phyloP scores from a whole-genome alignment of 2,329 filamentous ascomycete genomes.

The Microsporum audouinii region DNA sequence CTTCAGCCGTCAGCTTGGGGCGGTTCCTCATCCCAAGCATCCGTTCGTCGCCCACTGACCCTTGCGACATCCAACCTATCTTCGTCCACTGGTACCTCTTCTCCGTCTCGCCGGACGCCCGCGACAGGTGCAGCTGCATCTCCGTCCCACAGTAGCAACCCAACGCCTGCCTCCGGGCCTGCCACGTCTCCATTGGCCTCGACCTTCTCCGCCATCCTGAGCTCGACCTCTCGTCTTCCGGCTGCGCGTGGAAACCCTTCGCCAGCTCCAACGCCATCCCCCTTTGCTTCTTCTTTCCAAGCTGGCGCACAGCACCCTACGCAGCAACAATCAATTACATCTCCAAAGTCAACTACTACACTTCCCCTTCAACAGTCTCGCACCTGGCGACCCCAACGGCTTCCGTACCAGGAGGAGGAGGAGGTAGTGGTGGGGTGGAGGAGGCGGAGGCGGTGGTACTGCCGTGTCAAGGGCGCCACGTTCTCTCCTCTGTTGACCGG shows the following conservation, averaged over 20 bases:
- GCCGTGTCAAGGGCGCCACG: conserved; percentile 46
- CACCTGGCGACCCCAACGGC: conserved; percentile 47
- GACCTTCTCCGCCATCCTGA: conserved; percentile 43
- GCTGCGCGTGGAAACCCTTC: conserved; percentile 43
- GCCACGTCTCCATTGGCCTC: conserved; percentile 42
- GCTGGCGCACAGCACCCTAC: conserved; percentile 43
- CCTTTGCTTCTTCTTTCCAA: conserved; percentile 40
- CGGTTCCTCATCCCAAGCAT: conserved; percentile 43
- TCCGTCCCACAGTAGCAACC: conserved; percentile 40
- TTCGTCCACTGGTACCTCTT: conserved; percentile 30
- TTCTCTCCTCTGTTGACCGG: conserved; percentile 50
- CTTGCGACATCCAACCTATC: conserved; percentile 44
- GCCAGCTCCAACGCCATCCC: conserved; percentile 43
- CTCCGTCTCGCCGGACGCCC: conserved; percentile 34
- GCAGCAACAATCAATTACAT: conserved; percentile 43
- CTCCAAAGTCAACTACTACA: conserved; percentile 42
- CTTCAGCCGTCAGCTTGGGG: conserved; percentile 47
- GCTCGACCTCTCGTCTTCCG: conserved; percentile 39
- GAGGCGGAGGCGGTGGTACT: conserved; percentile 43
- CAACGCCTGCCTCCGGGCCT: conserved; percentile 36
- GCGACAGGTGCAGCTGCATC: not conserved
- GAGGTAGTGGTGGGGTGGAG: conserved; percentile 42
- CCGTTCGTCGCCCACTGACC: conserved; percentile 44
- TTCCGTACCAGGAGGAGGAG: conserved; percentile 42
- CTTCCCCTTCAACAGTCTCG: conserved; percentile 45